phyloP scores from a whole-genome alignment of 257 asterid genomes.

The Gentiana macrophylla region DNA sequence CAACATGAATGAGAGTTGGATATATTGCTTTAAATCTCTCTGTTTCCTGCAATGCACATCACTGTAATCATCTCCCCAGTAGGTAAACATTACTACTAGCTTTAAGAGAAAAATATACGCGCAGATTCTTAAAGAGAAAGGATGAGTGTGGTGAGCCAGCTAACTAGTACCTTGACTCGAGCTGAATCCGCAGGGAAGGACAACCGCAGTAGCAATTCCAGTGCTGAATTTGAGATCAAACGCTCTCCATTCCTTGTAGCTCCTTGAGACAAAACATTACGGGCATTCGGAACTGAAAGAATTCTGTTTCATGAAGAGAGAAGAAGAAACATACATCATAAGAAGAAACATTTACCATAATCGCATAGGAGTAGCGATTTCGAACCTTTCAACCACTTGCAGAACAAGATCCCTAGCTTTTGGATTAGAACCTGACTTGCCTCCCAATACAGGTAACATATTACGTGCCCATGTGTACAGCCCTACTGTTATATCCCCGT shows the following conservation, averaged over 20 bases:
- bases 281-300: slow-evolving; percentile 69
- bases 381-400: slow-evolving; percentile 82
- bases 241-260: slow-evolving; percentile 84
- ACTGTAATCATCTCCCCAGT: too few relatives aligned
- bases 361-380: not conserved
- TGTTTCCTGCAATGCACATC: too few relatives aligned
- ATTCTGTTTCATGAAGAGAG: slow-evolving; percentile 45
- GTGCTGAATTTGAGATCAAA: slow-evolving; percentile 57
- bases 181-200: slow-evolving; percentile 69
- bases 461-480: slow-evolving; percentile 65
- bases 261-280: slow-evolving; percentile 38
- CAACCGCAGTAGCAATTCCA: slow-evolving; percentile 43
- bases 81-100: too few relatives aligned
- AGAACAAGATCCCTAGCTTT: slow-evolving; percentile 61
- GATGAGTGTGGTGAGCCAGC: not conserved
- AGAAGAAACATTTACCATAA: too few relatives aligned
- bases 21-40: slow-evolving; percentile 74
- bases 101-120: too few relatives aligned
- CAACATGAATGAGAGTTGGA: slow-evolving; percentile 67
- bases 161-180: slow-evolving; percentile 50
- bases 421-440: slow-evolving; percentile 67
- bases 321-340: not conserved
- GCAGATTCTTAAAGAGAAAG: too few relatives aligned
- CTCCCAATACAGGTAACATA: slow-evolving; percentile 59
- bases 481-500: slow-evolving; percentile 73